Evolutionary conservation across 2,329 filamentous ascomycete genomes (phyloP).

Genomic region (Epichloe uncinata): DNA sequence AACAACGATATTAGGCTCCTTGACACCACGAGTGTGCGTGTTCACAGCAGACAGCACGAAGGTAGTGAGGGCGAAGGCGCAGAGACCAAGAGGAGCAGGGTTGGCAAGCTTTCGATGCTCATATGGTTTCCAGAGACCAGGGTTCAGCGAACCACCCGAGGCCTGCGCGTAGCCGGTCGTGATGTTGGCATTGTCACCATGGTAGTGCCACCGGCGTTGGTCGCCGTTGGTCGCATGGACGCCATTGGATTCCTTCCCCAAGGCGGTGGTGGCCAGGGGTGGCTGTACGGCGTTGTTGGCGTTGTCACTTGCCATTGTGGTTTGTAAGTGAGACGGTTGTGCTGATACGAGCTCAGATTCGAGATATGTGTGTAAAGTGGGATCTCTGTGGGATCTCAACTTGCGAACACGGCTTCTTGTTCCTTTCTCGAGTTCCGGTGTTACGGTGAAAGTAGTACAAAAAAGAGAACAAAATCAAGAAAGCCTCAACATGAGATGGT

Average conservation of each 20-base stretch:
- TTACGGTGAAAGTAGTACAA: too few species aligned
- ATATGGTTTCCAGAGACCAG: slow-evolving; percentile 49
- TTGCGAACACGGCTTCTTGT: too few species aligned
- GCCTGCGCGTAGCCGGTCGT: slow-evolving; percentile 7
- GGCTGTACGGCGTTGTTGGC: background rate
- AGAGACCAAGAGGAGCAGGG: slow-evolving; percentile 63
- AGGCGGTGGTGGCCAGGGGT: background rate
- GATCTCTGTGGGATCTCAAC: background rate
- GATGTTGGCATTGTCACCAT: slow-evolving; percentile 14
- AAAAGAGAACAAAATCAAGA: too few species aligned
- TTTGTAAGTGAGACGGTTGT: too few species aligned
- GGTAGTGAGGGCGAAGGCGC: slow-evolving; percentile 70
- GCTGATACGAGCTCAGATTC: background rate
- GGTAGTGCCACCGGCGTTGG: slow-evolving; percentile 10
- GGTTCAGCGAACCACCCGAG: slow-evolving; percentile 56
- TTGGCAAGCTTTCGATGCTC: slow-evolving; percentile 65
- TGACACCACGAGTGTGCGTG: slow-evolving; percentile 47
- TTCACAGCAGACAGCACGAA: slow-evolving; percentile 69
- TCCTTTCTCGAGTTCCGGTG: too few species aligned
- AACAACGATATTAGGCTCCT: slow-evolving; percentile 51
- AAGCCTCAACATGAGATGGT: too few species aligned
- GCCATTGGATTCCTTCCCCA: slow-evolving; percentile 10
- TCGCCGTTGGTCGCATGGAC: slow-evolving; percentile 1
- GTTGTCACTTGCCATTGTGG: slow-evolving; percentile 7
- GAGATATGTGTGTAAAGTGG: background rate